phyloP scores from a whole-genome alignment of 805 yeast species.

The Ogataea henricii region DNA sequence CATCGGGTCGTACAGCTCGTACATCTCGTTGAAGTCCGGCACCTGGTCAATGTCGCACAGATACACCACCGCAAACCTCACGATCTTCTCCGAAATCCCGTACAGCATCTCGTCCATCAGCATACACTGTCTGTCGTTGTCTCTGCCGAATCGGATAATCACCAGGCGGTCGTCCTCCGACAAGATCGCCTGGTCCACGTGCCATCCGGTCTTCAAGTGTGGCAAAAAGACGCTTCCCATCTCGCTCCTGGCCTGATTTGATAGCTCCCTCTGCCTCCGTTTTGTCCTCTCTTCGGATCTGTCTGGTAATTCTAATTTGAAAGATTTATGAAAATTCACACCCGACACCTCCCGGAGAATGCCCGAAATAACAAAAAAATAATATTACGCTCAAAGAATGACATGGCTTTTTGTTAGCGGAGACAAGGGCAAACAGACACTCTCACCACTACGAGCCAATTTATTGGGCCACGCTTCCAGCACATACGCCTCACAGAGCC shows the following conservation, averaged over 20 bases:
- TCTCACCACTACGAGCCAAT: not conserved
- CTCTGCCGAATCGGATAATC: constrained; percentile 85
- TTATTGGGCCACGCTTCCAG: no score
- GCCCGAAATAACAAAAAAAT: constrained; percentile 5
- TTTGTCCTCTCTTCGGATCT: no score
- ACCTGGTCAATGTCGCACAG: constrained; percentile 88
- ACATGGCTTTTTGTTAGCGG: constrained; percentile 4
- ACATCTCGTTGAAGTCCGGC: constrained; percentile 88
- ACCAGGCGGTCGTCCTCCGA: constrained; percentile 89
- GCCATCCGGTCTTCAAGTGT: constrained; percentile 87
- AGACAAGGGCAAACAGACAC: not conserved
- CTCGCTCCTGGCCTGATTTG: not conserved
- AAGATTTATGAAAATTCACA: not conserved
- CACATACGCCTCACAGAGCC: no score
- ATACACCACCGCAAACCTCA: constrained; percentile 85
- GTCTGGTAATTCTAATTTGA: not conserved
- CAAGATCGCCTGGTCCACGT: constrained; percentile 95
- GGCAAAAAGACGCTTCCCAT: constrained; percentile 87
- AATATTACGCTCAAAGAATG: not conserved
- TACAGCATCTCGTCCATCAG: constrained; percentile 85
- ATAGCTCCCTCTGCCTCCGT: not conserved
- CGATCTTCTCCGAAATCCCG: constrained; percentile 76
- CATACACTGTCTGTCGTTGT: constrained; percentile 76
- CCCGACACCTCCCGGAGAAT: constrained; percentile 2
- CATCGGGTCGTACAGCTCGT: constrained; percentile 86